phyloP scores from a whole-genome alignment of 495 filamentous ascomycete genomes.

The Xylaria acuta region DNA sequence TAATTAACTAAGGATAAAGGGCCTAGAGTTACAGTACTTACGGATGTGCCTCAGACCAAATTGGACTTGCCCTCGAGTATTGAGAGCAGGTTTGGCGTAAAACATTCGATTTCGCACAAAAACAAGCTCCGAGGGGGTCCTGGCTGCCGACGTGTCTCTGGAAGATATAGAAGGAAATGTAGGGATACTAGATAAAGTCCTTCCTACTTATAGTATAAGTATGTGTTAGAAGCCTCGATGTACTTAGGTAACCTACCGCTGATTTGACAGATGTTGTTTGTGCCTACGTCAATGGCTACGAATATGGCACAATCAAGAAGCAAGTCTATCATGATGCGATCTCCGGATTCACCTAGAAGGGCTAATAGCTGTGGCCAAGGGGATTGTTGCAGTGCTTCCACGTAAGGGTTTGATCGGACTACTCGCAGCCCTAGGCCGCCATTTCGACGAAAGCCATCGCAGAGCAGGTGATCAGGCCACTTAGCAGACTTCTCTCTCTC shows the following conservation, averaged over 20 bases:
- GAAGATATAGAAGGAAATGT: slow-evolving; percentile 25
- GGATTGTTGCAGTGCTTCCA: slow-evolving; percentile 68
- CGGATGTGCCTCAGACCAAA: slow-evolving; percentile 83
- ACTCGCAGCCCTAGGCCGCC: slow-evolving; percentile 54
- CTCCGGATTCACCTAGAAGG: slow-evolving; percentile 77
- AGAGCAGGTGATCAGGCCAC: slow-evolving; percentile 75
- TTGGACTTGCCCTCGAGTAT: slow-evolving; percentile 66
- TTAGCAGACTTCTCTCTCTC: slow-evolving; percentile 54
- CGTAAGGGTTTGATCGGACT: slow-evolving; percentile 71
- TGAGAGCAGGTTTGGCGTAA: slow-evolving; percentile 76
- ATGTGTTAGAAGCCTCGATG: background rate
- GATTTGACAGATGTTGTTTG: slow-evolving; percentile 75
- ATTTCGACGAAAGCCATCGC: slow-evolving; percentile 70
- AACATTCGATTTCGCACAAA: slow-evolving; percentile 88
- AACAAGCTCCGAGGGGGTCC: slow-evolving; percentile 64
- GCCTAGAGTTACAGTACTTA: slow-evolving; percentile 53
- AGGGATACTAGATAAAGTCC: slow-evolving; percentile 47
- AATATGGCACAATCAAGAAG: slow-evolving; percentile 83
- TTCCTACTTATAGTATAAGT: slow-evolving; percentile 29
- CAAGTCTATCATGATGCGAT: slow-evolving; percentile 81
- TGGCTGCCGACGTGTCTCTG: slow-evolving; percentile 29
- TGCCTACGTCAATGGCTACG: slow-evolving; percentile 60
- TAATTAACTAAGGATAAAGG: slow-evolving; percentile 8
- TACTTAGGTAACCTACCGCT: slow-evolving; percentile 63
- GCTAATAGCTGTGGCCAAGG: slow-evolving; percentile 76